phyloP scores from a whole-genome alignment of 306 rosid genomes.

The Myrica gale region DNA sequence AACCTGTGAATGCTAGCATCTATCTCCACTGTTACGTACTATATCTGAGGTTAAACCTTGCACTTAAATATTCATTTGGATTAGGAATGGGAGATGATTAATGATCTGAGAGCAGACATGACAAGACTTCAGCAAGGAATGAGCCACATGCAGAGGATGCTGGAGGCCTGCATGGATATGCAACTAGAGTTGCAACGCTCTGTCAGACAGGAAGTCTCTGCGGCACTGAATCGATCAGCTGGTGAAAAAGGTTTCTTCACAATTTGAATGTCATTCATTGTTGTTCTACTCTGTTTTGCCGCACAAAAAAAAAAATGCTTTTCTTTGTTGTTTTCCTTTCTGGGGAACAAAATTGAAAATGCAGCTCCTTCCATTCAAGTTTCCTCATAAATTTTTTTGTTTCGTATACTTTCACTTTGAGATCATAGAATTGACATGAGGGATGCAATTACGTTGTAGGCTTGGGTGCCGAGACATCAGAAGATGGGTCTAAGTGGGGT shows the following conservation, averaged over 20 bases:
- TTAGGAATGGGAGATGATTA: slow-evolving; percentile 98
- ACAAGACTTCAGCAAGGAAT: slow-evolving; percentile 98
- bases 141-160: slow-evolving; percentile 99
- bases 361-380: not conserved
- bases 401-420: not conserved
- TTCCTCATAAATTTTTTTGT: not conserved
- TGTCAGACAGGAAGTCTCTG: slow-evolving; percentile 98
- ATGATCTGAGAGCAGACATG: slow-evolving; percentile 94
- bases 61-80: slow-evolving; percentile 22
- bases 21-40: not conserved
- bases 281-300: not conserved
- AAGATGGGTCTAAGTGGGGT: slow-evolving; percentile 94
- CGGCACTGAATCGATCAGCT: slow-evolving; percentile 84
- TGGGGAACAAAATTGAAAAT: not conserved
- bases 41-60: not conserved
- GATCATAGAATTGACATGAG: not conserved
- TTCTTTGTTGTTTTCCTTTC: not conserved
- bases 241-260: slow-evolving; percentile 67
- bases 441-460: slow-evolving; percentile 46
- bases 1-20: not conserved
- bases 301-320: not conserved
- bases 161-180: slow-evolving; percentile 99
- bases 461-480: slow-evolving; percentile 77
- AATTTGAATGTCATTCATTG: not conserved
- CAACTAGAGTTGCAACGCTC: slow-evolving; percentile 99